Base-by-base conservation (phyloP, 106 monocot species). In the Chionographis japonica region DNA sequence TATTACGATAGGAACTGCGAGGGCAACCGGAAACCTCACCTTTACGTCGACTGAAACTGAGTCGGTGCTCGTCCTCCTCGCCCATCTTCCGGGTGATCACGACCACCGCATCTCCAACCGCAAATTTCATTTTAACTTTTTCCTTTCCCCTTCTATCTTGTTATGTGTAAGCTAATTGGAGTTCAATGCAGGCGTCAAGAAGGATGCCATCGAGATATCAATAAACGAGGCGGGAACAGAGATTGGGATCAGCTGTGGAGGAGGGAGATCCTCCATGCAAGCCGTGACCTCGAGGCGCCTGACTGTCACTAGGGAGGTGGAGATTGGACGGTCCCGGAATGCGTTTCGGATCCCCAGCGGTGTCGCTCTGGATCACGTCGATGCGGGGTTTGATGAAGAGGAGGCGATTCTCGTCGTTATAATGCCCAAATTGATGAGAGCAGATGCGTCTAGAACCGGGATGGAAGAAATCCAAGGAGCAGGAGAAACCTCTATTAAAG, bases 21-120 rank as follows among this genome's bases (percentile, higher is more conserved):
- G 70, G 42, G 8, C 35, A 3, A 2, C 27, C 4, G 60, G 56
- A 59, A 58, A 70, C 37, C 58, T 87, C 63, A 77, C 80, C 70
- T 87, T 87, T 54, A 18, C 60, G 16, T 80, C 83, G 52, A 74
- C 76, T 2, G 87, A 87, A 51, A 74, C 70, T 5, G 83, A 83
- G 1, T 56, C 67, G 14, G 18, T 57, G 50, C 74, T 83, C 68
- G 17, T 83, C 72, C 56, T 83, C 77, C 67, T 74, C 14, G 76
- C 71, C 1, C 70, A 87, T 50, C 74, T 87, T 4, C 83, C 87
- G 71, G 87, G 87, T 87, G 9, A 61, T 10, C n/a, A 76, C 42
- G 3, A 12, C 0, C 50, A 49, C 35, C 8, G 37, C 39, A 39
- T 38, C 8, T 4, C 9, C 20, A 18, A 12, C 35, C 13, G 37